A percentile compares a stretch with the other conserved stretches of the same genome.
Conservation (phyloP, 2,329 filamentous ascomycete species). For the Zymoseptoria tritici region DNA sequence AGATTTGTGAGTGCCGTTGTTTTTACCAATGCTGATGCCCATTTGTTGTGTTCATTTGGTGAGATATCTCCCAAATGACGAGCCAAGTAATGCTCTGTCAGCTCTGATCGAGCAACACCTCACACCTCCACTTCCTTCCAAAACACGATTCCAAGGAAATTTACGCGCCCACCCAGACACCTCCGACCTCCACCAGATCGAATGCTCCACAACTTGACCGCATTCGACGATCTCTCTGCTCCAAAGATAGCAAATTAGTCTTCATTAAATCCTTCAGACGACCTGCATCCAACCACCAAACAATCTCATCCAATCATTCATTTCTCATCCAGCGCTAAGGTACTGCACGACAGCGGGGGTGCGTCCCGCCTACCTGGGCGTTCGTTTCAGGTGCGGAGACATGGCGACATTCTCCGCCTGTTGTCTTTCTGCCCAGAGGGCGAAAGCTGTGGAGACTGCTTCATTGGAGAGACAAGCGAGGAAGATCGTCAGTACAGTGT, state of each 20-base stretch:
- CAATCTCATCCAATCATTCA: neutral
- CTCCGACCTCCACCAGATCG: neutral
- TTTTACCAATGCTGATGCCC: neutral
- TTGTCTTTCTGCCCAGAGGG: neutral
- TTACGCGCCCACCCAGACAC: neutral
- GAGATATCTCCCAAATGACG: no score
- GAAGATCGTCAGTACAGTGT: neutral
- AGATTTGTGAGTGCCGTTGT: neutral
- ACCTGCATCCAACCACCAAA: neutral
- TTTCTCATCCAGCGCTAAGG: neutral
- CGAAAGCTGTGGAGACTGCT: neutral
- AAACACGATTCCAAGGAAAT: neutral
- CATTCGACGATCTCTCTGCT: neutral
- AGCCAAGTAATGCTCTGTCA: neutral
- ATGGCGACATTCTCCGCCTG: neutral
- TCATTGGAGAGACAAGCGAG: neutral
- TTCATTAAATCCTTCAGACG: neutral
- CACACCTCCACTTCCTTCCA: neutral
- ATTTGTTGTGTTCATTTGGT: neutral
- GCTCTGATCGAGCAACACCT: neutral
- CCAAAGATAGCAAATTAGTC: neutral
- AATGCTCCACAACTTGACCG: neutral
- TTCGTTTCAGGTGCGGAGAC: neutral
- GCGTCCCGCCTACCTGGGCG: neutral
- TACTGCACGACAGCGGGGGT: neutral